Evolutionary conservation across 495 filamentous ascomycete species (phyloP).

Genomic region (Clohesyomyces aquaticus): DNA sequence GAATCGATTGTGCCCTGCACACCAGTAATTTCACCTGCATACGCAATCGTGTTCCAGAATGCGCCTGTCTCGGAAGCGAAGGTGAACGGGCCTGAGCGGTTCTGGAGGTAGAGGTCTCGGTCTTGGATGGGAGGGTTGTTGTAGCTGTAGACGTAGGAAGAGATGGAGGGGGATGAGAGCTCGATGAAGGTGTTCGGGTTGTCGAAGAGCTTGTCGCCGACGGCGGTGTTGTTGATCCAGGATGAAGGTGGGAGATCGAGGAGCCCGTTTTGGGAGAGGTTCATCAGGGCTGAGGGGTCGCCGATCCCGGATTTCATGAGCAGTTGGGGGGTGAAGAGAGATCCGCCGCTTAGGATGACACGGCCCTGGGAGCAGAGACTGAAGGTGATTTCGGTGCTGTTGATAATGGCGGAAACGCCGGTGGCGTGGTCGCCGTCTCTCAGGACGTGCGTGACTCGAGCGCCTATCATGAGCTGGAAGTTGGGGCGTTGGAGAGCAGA

Average conservation of each 20-base stretch:
- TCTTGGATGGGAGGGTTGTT: constrained; percentile 44
- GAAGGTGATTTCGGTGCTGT: too few species aligned
- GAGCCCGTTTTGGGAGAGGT: constrained; percentile 38
- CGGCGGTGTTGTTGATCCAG: constrained; percentile 48
- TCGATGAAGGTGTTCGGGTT: constrained; percentile 55
- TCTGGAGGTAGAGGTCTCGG: constrained; percentile 44
- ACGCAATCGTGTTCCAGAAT: constrained; percentile 49
- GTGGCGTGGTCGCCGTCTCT: too few species aligned
- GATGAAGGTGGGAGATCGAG: constrained; percentile 30
- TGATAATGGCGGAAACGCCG: too few species aligned
- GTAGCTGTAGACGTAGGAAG: constrained; percentile 49
- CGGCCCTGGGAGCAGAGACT: too few species aligned
- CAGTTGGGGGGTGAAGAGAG: too few species aligned
- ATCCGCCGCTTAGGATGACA: too few species aligned
- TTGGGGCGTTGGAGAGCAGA: too few species aligned
- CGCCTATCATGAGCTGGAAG: too few species aligned
- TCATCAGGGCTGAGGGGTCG: constrained; percentile 39
- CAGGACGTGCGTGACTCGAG: too few species aligned
- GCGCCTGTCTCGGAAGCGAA: constrained; percentile 49
- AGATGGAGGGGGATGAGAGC: constrained; percentile 41
- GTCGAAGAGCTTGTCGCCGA: constrained; percentile 51
- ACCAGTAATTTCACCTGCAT: constrained; percentile 41
- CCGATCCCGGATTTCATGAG: too few species aligned
- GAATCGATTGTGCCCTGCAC: constrained; percentile 52
- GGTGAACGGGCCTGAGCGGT: constrained; percentile 48